Conservation (phyloP, 148 eudicot genomes). For the Pouteria glomerata region DNA sequence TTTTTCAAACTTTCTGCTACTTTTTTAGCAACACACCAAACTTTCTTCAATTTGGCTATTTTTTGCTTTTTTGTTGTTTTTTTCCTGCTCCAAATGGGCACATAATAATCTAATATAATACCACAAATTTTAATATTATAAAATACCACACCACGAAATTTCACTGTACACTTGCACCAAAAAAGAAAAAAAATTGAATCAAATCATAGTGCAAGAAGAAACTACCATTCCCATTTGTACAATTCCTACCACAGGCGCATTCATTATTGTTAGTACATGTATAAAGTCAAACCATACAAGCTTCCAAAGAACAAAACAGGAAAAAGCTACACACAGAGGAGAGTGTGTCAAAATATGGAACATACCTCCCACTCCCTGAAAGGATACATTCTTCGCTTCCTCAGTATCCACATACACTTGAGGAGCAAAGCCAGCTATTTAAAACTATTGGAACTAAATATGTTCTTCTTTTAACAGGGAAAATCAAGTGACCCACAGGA, state of each 20-base stretch:
- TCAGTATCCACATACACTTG: not conserved
- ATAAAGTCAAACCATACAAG: not conserved
- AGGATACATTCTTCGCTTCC: not conserved
- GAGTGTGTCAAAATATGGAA: not conserved
- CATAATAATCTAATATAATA: too few species aligned
- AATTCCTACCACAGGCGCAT: not conserved
- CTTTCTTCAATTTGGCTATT: too few species aligned
- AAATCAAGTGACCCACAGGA: conserved; percentile 16
- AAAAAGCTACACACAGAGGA: not conserved
- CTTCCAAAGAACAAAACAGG: not conserved
- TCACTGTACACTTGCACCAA: too few species aligned
- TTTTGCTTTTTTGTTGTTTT: too few species aligned
- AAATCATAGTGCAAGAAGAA: too few species aligned
- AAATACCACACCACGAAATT: too few species aligned
- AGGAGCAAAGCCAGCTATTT: not conserved
- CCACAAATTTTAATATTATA: too few species aligned
- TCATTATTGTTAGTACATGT: not conserved
- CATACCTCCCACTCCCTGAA: not conserved
- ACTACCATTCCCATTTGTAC: not conserved
- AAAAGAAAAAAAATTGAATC: too few species aligned
- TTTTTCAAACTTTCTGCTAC: too few species aligned
- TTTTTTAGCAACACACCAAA: too few species aligned
- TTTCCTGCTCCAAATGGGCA: too few species aligned
- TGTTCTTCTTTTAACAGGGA: not conserved
- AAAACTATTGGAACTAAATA: not conserved